Percentiles rank a stretch among this genome's conserved stretches.
Evolutionary conservation across 1,139 yeast species (phyloP).

Genomic region (Scheffersomyces segobiensis): DNA sequence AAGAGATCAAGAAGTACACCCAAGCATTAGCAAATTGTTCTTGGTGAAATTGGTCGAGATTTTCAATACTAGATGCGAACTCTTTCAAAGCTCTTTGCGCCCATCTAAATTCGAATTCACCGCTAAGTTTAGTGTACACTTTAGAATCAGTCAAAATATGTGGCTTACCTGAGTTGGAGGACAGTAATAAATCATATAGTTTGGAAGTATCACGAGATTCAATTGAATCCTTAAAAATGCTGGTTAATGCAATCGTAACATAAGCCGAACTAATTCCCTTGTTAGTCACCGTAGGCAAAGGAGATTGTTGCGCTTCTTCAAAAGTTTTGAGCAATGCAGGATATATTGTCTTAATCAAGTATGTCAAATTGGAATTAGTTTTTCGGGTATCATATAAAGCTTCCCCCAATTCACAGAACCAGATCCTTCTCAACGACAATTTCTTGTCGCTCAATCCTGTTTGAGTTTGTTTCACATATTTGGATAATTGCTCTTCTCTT

Average conservation of each 20-base stretch:
- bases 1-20: conserved; percentile 43
- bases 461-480: conserved; percentile 34
- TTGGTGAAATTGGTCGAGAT: conserved; percentile 8
- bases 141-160: conserved; percentile 47
- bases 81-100: conserved; percentile 43
- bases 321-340: conserved; percentile 38
- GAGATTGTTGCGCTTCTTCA: conserved; percentile 45
- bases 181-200: conserved; percentile 24
- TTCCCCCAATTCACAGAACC: conserved; percentile 61
- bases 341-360: conserved; percentile 20
- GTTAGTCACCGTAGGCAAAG: conserved; percentile 49
- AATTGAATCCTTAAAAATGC: conserved; percentile 4
- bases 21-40: conserved; percentile 36
- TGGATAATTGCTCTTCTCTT: conserved; percentile 6
- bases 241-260: conserved; percentile 30
- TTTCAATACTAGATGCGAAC: conserved; percentile 9
- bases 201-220: conserved; percentile 13
- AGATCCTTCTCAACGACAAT: conserved; percentile 58
- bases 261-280: conserved; percentile 53
- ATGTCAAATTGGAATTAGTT: conserved; percentile 3
- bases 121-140: conserved; percentile 49
- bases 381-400: conserved; percentile 8
- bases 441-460: conserved; percentile 70
- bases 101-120: conserved; percentile 53
- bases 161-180: conserved; percentile 37